phyloP scores from a whole-genome alignment of 2,329 filamentous ascomycete species.

The Blastomyces parvus region DNA sequence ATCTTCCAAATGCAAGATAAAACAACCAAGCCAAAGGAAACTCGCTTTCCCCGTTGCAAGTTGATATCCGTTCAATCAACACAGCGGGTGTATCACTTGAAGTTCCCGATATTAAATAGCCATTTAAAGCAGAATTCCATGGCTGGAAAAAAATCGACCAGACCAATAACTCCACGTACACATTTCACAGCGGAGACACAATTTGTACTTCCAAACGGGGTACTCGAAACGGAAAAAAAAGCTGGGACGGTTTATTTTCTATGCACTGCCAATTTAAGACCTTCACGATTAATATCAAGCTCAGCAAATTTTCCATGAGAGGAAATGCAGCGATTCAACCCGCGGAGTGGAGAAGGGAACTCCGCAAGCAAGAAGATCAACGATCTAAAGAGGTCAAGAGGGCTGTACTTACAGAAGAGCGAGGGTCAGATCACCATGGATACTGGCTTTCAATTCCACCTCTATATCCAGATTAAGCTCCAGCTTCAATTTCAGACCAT shows the following conservation, averaged over 20 bases:
- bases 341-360: background rate
- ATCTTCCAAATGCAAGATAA: background rate
- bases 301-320: slow-evolving; percentile 4
- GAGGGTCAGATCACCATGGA: slow-evolving; percentile 54
- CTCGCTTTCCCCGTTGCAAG: no score
- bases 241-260: background rate
- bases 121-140: background rate
- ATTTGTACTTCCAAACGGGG: background rate
- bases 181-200: background rate
- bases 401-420: slow-evolving; percentile 36
- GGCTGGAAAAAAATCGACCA: background rate
- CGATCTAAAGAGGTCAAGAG: background rate
- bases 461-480: slow-evolving; percentile 56
- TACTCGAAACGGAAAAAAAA: background rate
- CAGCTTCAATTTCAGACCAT: slow-evolving; percentile 46
- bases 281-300: slow-evolving; percentile 6
- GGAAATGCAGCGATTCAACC: background rate
- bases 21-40: background rate
- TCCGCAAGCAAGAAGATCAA: background rate
- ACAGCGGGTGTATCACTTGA: background rate
- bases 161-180: background rate
- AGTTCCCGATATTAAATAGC: background rate
- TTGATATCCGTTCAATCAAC: background rate
- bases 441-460: slow-evolving; percentile 55
- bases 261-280: slow-evolving; percentile 7